These are phyloP conservation scores for Sporothrix dimorphospora DNA, from an alignment of 2,329 filamentous ascomycete genomes.

Conservation along the genomic window DNA sequence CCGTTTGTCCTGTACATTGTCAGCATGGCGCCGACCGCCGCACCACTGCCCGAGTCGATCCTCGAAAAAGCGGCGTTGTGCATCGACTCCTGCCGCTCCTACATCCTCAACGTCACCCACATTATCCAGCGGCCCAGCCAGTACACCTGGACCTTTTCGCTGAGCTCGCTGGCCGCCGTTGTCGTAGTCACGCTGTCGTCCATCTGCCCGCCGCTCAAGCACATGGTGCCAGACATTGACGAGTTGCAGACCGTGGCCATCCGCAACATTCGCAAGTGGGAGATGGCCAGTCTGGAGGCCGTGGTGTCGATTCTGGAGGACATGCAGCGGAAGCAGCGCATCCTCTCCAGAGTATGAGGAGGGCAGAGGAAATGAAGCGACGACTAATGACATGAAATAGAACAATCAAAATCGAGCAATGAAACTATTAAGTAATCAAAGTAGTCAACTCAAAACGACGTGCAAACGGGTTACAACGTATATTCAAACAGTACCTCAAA, in stretches of 20 bases:
- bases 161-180: conserved; percentile 41
- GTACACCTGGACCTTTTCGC: conserved; percentile 43
- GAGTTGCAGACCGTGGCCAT: conserved; percentile 38
- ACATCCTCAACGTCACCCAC: conserved; percentile 38
- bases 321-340: conserved; percentile 38
- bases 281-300: conserved; percentile 38
- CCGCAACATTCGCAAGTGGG: conserved; percentile 38
- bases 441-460: too few species aligned
- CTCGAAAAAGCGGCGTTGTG: conserved; percentile 40
- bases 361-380: background rate
- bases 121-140: conserved; percentile 39
- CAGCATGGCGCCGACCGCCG: conserved; percentile 30
- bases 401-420: background rate
- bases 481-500: too few species aligned
- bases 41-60: conserved; percentile 33
- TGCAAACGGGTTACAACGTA: too few species aligned
- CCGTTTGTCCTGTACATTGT: conserved; percentile 41
- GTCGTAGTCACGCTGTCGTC: conserved; percentile 42
- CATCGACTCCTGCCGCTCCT: conserved; percentile 41
- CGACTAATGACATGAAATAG: background rate
- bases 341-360: conserved; percentile 24
- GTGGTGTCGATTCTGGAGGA: conserved; percentile 40
- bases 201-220: conserved; percentile 31
- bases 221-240: conserved; percentile 41
- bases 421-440: too few species aligned